Percentiles rank a stretch among this genome's conserved stretches.
These are phyloP conservation scores for Nicotiana tabacum DNA, from an alignment of 257 asterid genomes.

Conservation along the genomic window DNA sequence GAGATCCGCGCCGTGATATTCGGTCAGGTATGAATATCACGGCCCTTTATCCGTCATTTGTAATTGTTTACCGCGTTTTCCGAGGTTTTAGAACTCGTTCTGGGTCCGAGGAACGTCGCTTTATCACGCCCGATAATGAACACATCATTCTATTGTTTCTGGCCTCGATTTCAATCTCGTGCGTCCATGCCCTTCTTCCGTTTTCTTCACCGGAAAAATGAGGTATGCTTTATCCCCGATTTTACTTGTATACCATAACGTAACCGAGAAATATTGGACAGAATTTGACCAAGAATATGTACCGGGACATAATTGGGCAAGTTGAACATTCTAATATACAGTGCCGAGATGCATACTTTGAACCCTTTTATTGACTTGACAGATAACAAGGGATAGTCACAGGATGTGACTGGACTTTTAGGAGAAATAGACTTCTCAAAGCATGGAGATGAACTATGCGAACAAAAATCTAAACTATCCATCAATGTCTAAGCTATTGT, in stretches of 20 bases:
- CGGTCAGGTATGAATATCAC: too few species aligned
- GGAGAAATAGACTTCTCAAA: neutral
- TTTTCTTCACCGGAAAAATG: too few species aligned
- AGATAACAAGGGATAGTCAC: neutral
- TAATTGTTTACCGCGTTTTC: too few species aligned
- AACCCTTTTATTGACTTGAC: neutral
- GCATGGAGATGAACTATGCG: neutral
- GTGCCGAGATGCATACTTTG: neutral
- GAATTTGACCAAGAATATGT: neutral
- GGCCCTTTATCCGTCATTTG: too few species aligned
- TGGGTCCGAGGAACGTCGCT: too few species aligned
- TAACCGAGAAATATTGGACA: neutral
- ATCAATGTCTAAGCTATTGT: neutral
- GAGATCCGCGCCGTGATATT: too few species aligned
- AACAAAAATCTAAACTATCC: neutral
- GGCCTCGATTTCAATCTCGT: too few species aligned
- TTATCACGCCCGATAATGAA: neutral
- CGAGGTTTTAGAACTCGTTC: too few species aligned
- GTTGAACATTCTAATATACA: neutral
- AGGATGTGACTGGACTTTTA: neutral
- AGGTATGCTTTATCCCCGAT: too few species aligned
- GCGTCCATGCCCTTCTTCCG: too few species aligned
- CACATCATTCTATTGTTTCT: too few species aligned
- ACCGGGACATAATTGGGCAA: neutral
- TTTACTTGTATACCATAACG: neutral